phyloP scores from a whole-genome alignment of 148 eudicot genomes.

The Cornus florida region DNA sequence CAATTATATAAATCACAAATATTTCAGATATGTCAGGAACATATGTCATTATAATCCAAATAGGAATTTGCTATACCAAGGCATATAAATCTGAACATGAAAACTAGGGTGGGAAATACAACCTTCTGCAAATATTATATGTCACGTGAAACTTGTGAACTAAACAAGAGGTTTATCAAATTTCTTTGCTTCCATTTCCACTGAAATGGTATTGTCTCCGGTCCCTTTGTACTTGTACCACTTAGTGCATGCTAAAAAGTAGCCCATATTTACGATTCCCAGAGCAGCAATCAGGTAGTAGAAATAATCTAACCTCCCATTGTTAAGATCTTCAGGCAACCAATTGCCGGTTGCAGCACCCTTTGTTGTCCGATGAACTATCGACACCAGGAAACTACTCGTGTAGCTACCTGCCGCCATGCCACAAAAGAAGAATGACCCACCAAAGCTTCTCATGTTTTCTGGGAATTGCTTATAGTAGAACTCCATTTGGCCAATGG shows the following conservation, averaged over 20 bases:
- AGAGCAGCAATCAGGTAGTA: constrained; percentile 62
- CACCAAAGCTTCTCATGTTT: constrained; percentile 88
- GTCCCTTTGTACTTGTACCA: constrained; percentile 78
- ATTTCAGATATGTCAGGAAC: too few relatives aligned
- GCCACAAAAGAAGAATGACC: constrained; percentile 64
- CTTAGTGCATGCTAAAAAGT: constrained; percentile 46
- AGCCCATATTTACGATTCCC: constrained; percentile 41
- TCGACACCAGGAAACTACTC: constrained; percentile 55
- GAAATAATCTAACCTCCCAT: constrained; percentile 64
- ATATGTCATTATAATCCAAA: too few relatives aligned
- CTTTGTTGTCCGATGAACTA: constrained; percentile 54
- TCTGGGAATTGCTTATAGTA: constrained; percentile 95
- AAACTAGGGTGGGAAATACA: background rate
- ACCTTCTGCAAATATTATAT: too few relatives aligned
- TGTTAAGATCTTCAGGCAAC: constrained; percentile 76
- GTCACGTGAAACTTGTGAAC: background rate
- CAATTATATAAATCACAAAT: too few relatives aligned
- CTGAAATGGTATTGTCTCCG: background rate
- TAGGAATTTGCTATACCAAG: too few relatives aligned
- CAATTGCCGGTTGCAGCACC: constrained; percentile 41
- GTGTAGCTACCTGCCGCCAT: constrained; percentile 64
- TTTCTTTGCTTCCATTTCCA: constrained; percentile 23
- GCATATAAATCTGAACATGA: too few relatives aligned
- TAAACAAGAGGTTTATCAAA: constrained; percentile 16
- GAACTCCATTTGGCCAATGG: constrained; percentile 73